A percentile compares a stretch with the other conserved stretches of the same genome.
phyloP scores from a whole-genome alignment of 1,284 basidiomycete species.

The Ceratobasidium sp. region DNA sequence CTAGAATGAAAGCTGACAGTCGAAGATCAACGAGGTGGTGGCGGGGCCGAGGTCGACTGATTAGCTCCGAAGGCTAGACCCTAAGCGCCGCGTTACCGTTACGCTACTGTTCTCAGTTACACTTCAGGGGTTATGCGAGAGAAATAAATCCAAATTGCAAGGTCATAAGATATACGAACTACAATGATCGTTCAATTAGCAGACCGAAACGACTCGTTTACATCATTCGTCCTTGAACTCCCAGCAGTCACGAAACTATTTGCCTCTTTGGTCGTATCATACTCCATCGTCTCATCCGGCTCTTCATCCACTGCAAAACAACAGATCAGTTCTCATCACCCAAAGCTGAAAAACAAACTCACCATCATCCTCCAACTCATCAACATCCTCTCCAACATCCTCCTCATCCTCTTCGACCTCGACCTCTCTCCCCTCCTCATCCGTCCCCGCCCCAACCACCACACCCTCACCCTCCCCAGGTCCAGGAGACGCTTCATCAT shows the following conservation, averaged over 20 bases:
- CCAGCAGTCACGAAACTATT: not conserved
- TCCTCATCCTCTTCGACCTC: constrained; percentile 16
- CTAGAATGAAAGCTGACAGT: no score
- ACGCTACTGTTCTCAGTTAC: no score
- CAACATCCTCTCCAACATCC: constrained; percentile 40
- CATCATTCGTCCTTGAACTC: not conserved
- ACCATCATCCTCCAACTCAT: constrained; percentile 42
- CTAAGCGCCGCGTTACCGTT: no score
- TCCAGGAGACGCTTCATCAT: constrained; percentile 23
- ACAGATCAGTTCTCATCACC: not conserved
- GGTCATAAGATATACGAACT: no score
- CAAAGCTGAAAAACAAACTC: not conserved
- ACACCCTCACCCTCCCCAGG: not conserved
- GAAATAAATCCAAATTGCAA: no score
- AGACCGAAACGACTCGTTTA: constrained; percentile 30
- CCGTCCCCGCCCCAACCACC: not conserved
- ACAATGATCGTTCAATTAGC: not conserved
- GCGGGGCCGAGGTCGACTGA: no score
- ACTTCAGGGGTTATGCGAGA: no score
- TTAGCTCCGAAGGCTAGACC: no score
- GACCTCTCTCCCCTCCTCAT: constrained; percentile 4
- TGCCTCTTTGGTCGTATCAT: constrained; percentile 28
- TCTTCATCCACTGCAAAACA: constrained; percentile 19
- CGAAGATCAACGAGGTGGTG: no score
- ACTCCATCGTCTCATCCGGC: constrained; percentile 21